Percentiles rank a stretch among this genome's conserved stretches.
phyloP scores from a whole-genome alignment of 78 protist species.

The Cavenderia fasciculata region DNA sequence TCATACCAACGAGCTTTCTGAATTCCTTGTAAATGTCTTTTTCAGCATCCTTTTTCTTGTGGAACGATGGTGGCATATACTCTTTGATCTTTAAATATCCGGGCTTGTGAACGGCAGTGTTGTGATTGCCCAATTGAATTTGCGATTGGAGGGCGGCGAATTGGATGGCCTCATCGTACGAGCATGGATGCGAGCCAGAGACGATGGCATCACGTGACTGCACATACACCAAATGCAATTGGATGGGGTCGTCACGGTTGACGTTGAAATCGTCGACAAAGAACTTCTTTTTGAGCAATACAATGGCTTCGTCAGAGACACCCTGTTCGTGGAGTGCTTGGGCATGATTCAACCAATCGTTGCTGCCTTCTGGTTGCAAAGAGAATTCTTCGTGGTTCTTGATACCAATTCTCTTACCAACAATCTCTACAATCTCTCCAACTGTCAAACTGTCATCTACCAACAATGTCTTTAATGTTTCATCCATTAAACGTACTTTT shows the following conservation, averaged over 20 bases:
- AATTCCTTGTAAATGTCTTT: slow-evolving; percentile 82
- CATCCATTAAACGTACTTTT: slow-evolving; percentile 78
- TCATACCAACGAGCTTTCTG: slow-evolving; percentile 82
- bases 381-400: slow-evolving; percentile 88
- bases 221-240: slow-evolving; percentile 74
- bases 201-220: slow-evolving; percentile 87
- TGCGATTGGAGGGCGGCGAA: slow-evolving; percentile 88
- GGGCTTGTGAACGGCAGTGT: slow-evolving; percentile 67
- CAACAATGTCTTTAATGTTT: slow-evolving; percentile 67
- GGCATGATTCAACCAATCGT: slow-evolving; percentile 72
- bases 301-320: slow-evolving; percentile 53
- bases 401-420: slow-evolving; percentile 84
- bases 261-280: slow-evolving; percentile 79
- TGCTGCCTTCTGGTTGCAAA: slow-evolving; percentile 58
- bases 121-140: slow-evolving; percentile 82
- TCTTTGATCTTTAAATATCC: slow-evolving; percentile 73
- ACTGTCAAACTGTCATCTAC: slow-evolving; percentile 86
- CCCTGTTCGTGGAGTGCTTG: slow-evolving; percentile 84
- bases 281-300: slow-evolving; percentile 77
- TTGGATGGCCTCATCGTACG: slow-evolving; percentile 84
- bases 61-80: slow-evolving; percentile 78
- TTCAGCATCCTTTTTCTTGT: slow-evolving; percentile 79
- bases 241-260: slow-evolving; percentile 78
- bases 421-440: slow-evolving; percentile 60
- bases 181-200: slow-evolving; percentile 84